These are phyloP conservation scores for Przewalskia tangutica DNA, from an alignment of 257 asterid species.

Conservation along the genomic window DNA sequence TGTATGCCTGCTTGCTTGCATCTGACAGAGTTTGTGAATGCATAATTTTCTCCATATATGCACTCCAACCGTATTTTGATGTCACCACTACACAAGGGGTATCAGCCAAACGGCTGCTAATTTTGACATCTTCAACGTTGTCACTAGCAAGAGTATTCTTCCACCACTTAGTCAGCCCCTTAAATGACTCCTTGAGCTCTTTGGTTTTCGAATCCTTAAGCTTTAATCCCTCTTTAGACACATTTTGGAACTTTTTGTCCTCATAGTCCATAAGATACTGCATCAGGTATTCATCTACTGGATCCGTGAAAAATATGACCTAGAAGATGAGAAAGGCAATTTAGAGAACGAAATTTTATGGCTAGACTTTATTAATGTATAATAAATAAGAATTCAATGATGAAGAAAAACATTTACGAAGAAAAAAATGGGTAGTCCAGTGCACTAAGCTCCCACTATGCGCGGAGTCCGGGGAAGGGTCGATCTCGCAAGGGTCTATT, in stretches of 20 bases:
- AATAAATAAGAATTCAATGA: background rate
- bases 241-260: slow-evolving; percentile 85
- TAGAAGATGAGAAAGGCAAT: slow-evolving; percentile 15
- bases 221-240: slow-evolving; percentile 87
- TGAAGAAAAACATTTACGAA: background rate
- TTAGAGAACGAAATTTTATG: background rate
- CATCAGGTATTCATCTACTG: slow-evolving; percentile 90
- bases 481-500: too few relatives aligned
- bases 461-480: too few relatives aligned
- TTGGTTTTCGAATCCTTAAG: slow-evolving; percentile 71
- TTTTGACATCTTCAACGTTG: slow-evolving; percentile 76
- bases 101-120: slow-evolving; percentile 82
- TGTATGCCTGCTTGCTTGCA: slow-evolving; percentile 75
- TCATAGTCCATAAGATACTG: slow-evolving; percentile 92
- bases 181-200: slow-evolving; percentile 77
- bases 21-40: slow-evolving; percentile 85
- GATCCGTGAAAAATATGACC: slow-evolving; percentile 87
- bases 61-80: slow-evolving; percentile 80
- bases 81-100: slow-evolving; percentile 89
- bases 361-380: background rate
- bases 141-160: slow-evolving; percentile 68
- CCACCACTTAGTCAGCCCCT: slow-evolving; percentile 91
- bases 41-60: slow-evolving; percentile 94
- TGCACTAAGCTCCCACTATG: too few relatives aligned
- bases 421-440: too few relatives aligned